A percentile compares a stretch with the other conserved stretches of the same genome.
These are phyloP conservation scores for Turritis glabra DNA, from an alignment of 345 rosid species.

Conservation along the genomic window DNA sequence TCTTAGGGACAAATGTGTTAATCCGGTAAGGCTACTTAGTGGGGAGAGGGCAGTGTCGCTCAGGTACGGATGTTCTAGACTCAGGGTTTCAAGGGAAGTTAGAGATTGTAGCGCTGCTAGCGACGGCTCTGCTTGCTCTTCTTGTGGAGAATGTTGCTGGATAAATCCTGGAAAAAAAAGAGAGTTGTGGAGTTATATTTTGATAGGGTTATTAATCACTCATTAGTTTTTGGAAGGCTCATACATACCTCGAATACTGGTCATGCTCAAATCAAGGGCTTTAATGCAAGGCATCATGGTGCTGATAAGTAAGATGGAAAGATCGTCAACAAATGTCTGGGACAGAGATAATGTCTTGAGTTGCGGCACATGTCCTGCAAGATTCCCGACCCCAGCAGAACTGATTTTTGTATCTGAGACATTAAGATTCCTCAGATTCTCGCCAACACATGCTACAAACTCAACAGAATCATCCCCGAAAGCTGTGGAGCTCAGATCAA, in stretches of 20 bases:
- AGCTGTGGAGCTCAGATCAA: slow-evolving; percentile 66
- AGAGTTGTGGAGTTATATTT: background rate
- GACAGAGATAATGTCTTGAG: slow-evolving; percentile 70
- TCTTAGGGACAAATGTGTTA: slow-evolving; percentile 60
- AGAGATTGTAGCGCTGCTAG: slow-evolving; percentile 57
- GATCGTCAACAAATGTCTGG: slow-evolving; percentile 57
- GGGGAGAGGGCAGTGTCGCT: slow-evolving; percentile 59
- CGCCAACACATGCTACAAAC: slow-evolving; percentile 56
- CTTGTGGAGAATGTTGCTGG: slow-evolving; percentile 39
- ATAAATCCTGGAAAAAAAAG: slow-evolving; percentile 56
- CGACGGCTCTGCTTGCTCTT: slow-evolving; percentile 39
- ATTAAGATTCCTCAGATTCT: slow-evolving; percentile 59
- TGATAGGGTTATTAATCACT: background rate
- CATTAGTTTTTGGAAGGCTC: background rate
- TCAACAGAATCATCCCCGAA: slow-evolving; percentile 72
- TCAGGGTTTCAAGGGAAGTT: slow-evolving; percentile 52
- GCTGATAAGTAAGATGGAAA: slow-evolving; percentile 56
- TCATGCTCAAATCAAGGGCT: slow-evolving; percentile 71
- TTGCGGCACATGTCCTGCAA: slow-evolving; percentile 65
- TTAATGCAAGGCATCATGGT: slow-evolving; percentile 56
- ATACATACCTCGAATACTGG: slow-evolving; percentile 62
- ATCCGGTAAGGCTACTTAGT: slow-evolving; percentile 46
- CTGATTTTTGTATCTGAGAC: slow-evolving; percentile 71
- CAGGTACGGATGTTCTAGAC: slow-evolving; percentile 67
- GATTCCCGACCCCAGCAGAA: slow-evolving; percentile 56